Evolutionary conservation across 176 grass and related monocot species (phyloP), one percentile per base, ranked within the genome.

Genomic region (Tillandsia fasciculata): DNA sequence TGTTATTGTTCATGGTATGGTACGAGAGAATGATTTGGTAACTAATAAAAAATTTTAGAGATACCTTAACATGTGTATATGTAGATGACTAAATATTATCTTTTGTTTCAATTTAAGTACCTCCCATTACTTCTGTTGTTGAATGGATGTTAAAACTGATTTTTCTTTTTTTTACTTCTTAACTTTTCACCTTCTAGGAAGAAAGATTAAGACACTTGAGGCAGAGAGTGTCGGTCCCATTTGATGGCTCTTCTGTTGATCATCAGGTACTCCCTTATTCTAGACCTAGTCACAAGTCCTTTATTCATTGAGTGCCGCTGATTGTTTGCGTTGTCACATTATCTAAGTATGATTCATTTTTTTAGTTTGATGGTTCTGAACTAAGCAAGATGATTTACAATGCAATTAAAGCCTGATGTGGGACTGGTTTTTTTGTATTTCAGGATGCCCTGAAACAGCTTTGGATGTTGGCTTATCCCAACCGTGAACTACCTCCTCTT

Each of bases 371-470:
- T 66, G 10, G 10, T 66, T 42, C 48, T 1, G 2, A 10, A 33
- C 13, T 13, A 28, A 15, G 2, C 64, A 66, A 42, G 11, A 14
- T 66, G 23, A 15, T 47, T 47, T 42, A 42, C 6, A 42, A 42
- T 7, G 33, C 33, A 42, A 42, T 66, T 13, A 48, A 66, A 42
- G 24, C 42, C 64, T 42, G 8, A 48, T 10, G 0, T 66, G 14
- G 64, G 1, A 12, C 27, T 77, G 28, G 50, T 12, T 26, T 49
- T 49, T 8, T 77, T 51, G 0, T 69, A 10, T 26, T 77, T 65
- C 77, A 97, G 86, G 81, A 97, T 90, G 84, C 94, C 72, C 54
- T 92, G 69, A 93, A 78, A 82, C 84, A 92, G 76, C 89, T 97
- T 66, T 97, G 89, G 94, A 79, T 57, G 51, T 65, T 92, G 56